These are phyloP conservation scores for Kwoniella dejecticola DNA, from an alignment of 768 basidiomycete species.

Conservation along the genomic window DNA sequence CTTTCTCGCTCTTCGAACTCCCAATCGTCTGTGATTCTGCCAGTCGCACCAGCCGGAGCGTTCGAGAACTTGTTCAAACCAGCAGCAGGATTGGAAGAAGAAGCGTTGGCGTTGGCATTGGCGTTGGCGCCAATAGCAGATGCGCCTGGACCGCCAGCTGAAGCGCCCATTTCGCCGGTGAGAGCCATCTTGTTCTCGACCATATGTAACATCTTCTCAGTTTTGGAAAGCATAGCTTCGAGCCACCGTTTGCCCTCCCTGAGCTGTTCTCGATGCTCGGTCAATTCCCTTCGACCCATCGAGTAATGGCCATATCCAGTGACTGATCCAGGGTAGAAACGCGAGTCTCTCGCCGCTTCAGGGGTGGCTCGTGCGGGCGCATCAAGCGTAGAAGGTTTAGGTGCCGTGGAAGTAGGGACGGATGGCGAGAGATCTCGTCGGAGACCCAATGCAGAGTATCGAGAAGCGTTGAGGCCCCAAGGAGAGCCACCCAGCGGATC, in stretches of 20 bases:
- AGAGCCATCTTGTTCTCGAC: slow-evolving; percentile 52
- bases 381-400: slow-evolving; percentile 15
- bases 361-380: slow-evolving; percentile 21
- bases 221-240: slow-evolving; percentile 48
- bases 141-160: not conserved
- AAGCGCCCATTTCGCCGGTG: slow-evolving; percentile 24
- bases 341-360: slow-evolving; percentile 21
- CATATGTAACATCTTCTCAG: slow-evolving; percentile 48
- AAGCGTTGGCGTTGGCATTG: not conserved
- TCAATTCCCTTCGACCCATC: slow-evolving; percentile 47
- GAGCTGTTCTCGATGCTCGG: slow-evolving; percentile 53
- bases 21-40: slow-evolving; percentile 31
- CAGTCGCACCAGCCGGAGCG: not conserved
- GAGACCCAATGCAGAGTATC: slow-evolving; percentile 34
- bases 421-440: slow-evolving; percentile 28
- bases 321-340: slow-evolving; percentile 26
- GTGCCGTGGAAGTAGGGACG: slow-evolving; percentile 8
- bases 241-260: slow-evolving; percentile 54
- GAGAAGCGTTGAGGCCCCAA: slow-evolving; percentile 28
- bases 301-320: slow-evolving; percentile 37
- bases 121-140: not conserved
- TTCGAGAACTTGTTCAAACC: not conserved
- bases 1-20: slow-evolving; percentile 50
- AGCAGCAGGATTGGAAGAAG: slow-evolving; percentile 2
- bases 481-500: slow-evolving; percentile 27